Evolutionary conservation across 176 grass and related monocot genomes (phyloP).

Genomic region (Triticum dicoccoides): DNA sequence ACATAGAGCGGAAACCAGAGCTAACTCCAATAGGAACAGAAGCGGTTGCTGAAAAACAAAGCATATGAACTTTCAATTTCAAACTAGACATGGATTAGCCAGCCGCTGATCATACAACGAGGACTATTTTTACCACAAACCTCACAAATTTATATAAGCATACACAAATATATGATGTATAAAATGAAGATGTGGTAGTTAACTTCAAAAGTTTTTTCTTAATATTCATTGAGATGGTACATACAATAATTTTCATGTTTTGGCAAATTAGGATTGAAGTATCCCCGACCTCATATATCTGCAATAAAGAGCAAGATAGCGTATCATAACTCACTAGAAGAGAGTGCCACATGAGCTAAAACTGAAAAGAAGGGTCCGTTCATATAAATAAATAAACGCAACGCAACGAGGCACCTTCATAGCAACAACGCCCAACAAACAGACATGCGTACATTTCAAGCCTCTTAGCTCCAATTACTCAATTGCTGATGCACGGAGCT

Average conservation of each 20-base stretch:
- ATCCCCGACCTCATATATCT: neutral
- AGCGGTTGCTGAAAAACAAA: too few relatives aligned
- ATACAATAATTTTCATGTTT: neutral
- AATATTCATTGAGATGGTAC: neutral
- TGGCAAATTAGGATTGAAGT: neutral
- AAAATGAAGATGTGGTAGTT: too few relatives aligned
- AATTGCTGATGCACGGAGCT: neutral
- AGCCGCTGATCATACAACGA: too few relatives aligned
- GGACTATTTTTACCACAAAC: too few relatives aligned
- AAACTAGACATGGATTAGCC: too few relatives aligned
- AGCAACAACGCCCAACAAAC: neutral
- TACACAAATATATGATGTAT: too few relatives aligned
- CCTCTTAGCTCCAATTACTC: neutral
- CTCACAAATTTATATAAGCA: too few relatives aligned
- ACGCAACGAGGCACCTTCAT: neutral
- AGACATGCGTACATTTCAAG: neutral
- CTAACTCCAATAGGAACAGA: too few relatives aligned
- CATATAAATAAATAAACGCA: neutral
- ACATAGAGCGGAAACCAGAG: too few relatives aligned
- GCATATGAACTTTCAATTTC: too few relatives aligned
- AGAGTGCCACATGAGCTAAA: neutral
- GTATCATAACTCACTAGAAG: neutral
- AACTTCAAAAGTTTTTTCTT: too few relatives aligned
- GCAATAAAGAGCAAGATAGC: neutral
- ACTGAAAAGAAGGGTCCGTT: neutral